Conservation (phyloP, 2,329 filamentous ascomycete genomes). For the Fusarium euwallaceae region DNA sequence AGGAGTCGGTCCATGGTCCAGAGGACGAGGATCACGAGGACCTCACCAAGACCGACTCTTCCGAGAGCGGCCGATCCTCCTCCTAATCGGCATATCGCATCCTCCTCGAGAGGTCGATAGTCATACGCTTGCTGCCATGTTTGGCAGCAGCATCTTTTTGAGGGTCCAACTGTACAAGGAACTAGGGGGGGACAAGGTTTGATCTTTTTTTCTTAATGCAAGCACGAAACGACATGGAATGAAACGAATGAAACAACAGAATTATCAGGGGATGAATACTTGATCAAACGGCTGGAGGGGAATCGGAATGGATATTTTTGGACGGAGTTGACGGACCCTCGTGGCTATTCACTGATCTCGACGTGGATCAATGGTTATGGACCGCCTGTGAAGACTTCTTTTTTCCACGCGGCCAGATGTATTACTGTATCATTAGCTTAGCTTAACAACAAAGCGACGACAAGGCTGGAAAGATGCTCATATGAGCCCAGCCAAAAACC, state of each 20-base stretch:
- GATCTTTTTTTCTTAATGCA: constrained; percentile 32
- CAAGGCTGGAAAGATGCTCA: constrained; percentile 20
- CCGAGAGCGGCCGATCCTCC: constrained; percentile 71
- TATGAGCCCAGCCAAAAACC: constrained; percentile 17
- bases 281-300: constrained; percentile 14
- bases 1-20: constrained; percentile 84
- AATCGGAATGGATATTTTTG: constrained; percentile 21
- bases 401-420: constrained; percentile 43
- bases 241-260: constrained; percentile 43
- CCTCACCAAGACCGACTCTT: constrained; percentile 68
- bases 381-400: constrained; percentile 28
- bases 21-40: constrained; percentile 68
- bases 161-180: constrained; percentile 41
- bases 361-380: constrained; percentile 36
- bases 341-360: constrained; percentile 46
- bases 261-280: constrained; percentile 13
- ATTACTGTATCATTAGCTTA: constrained; percentile 49
- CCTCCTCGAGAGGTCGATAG: constrained; percentile 33
- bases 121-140: constrained; percentile 44
- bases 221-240: constrained; percentile 46
- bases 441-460: constrained; percentile 23
- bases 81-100: constrained; percentile 56
- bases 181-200: constrained; percentile 25
- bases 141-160: constrained; percentile 17
- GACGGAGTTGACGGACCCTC: constrained; percentile 44